Evolutionary conservation across 2,329 filamentous ascomycete species (phyloP).

Genomic region (Clarireedia paspali): DNA sequence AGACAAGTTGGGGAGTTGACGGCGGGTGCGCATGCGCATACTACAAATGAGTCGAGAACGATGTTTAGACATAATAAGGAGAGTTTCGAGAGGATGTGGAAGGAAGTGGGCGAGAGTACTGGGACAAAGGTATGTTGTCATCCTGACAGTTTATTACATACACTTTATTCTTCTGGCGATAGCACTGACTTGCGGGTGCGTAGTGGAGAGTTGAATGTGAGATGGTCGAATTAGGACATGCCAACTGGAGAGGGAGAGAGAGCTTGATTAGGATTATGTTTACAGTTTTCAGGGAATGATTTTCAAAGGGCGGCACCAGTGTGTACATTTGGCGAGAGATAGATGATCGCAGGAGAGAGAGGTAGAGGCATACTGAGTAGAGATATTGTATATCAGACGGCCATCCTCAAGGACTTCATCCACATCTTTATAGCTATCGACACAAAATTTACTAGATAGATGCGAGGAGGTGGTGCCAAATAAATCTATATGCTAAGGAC

Average conservation of each 20-base stretch:
- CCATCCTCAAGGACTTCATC: too few species aligned
- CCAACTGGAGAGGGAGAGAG: background rate
- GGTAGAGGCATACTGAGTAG: too few species aligned
- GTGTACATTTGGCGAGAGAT: too few species aligned
- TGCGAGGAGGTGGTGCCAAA: too few species aligned
- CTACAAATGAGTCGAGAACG: background rate
- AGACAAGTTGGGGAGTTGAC: constrained; percentile 17
- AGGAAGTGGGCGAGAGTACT: constrained; percentile 13
- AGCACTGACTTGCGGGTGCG: background rate
- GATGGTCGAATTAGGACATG: background rate
- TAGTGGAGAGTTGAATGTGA: background rate
- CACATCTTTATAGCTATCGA: too few species aligned
- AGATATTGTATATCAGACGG: too few species aligned
- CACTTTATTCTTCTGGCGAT: background rate
- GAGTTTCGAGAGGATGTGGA: constrained; percentile 14
- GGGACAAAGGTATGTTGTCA: constrained; percentile 10
- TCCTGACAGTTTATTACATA: background rate
- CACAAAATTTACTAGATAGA: too few species aligned
- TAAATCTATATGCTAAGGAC: too few species aligned
- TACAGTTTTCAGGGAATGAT: background rate
- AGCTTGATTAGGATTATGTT: background rate
- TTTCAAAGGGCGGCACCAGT: background rate
- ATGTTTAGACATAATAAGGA: constrained; percentile 6
- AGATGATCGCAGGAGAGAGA: too few species aligned
- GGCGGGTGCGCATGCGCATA: constrained; percentile 1